phyloP scores from a whole-genome alignment of 345 rosid genomes.

The Salix koriyanagi region DNA sequence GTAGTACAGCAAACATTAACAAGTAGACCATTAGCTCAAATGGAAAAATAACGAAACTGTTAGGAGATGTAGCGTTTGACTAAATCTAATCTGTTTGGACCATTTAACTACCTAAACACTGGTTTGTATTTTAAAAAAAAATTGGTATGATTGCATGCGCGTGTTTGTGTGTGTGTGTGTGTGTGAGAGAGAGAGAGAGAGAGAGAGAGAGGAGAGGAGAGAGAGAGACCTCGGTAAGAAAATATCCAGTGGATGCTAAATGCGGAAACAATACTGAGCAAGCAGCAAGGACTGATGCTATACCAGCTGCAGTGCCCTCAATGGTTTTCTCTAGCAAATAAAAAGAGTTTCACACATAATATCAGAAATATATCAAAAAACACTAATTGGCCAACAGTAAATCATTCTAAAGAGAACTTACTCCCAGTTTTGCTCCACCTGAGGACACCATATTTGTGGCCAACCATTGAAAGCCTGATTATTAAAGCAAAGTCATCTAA shows the following conservation, averaged over 20 bases:
- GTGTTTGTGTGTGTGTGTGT: not conserved
- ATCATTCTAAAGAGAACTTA: slow-evolving; percentile 24
- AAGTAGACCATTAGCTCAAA: not conserved
- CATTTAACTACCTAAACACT: too few species aligned
- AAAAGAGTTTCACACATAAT: slow-evolving; percentile 17
- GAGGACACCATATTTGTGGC: slow-evolving; percentile 88
- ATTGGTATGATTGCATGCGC: too few species aligned
- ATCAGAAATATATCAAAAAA: not conserved
- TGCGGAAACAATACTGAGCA: slow-evolving; percentile 77
- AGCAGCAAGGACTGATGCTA: slow-evolving; percentile 73
- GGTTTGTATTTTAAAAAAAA: too few species aligned
- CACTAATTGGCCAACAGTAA: not conserved
- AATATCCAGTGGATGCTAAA: slow-evolving; percentile 79
- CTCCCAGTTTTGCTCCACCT: slow-evolving; percentile 96
- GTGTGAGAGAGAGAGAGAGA: not conserved
- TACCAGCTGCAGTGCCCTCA: slow-evolving; percentile 98
- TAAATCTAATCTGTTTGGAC: too few species aligned
- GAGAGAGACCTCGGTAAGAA: slow-evolving; percentile 53
- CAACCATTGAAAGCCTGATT: slow-evolving; percentile 93
- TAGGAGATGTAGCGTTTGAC: not conserved
- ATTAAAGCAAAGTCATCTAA: not conserved
- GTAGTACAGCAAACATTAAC: slow-evolving; percentile 1
- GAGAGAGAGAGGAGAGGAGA: slow-evolving; percentile 9
- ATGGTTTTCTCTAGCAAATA: slow-evolving; percentile 72
- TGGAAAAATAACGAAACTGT: not conserved